Base-by-base conservation (phyloP, 208 protist genomes). In the Leishmania guyanensis region DNA sequence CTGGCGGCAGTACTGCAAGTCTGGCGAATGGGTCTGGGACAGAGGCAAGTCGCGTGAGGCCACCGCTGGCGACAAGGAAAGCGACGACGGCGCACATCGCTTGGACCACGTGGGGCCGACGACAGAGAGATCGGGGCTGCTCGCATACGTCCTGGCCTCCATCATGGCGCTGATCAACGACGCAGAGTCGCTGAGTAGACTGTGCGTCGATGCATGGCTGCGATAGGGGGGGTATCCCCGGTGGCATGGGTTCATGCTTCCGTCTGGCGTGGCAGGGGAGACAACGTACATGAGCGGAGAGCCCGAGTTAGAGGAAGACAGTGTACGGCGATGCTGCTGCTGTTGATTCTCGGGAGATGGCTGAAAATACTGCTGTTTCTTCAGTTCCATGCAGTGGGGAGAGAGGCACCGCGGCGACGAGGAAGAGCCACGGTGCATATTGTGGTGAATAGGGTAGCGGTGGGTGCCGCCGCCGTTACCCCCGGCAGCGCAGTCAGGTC, bases 371-470 rank as follows among this genome's bases (percentile, higher is more conserved):
- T 54, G 51, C 22, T 78, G 75, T 17, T 65, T 58, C 36, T 65
- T 56, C 36, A 54, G 26, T 51, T 39, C 58, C 53, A 22, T 68
- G 53, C 26, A 8, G 72, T 58, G 80, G 0, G 46, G n/a, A 48
- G 73, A 84, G 17, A 8, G 68, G 46, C 56, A 62, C 33, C 17
- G 75, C 33, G 75, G 78, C 16, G 69, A 50, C 54, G 80, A 60
- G 8, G 68, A 62, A 53, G 48, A 3, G 20, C 54, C 75, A 9
- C 36, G 26, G 43, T 58, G 39, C 54, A 80, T 22, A 71, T 80
- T 64, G n/a, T 60, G 74, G n/a, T 75, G 20, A 33, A 26, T 9
- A 26, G 71, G n/a, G 43, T 58, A 77, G 16, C 48, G 72, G 39
- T 51, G 68, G 17, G 16, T 53, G 5, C 29, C 72, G 46, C 72